Percentiles rank a stretch among this genome's conserved stretches.
Conservation (phyloP, 1,284 basidiomycete genomes). For the Leccinum proliferum region DNA sequence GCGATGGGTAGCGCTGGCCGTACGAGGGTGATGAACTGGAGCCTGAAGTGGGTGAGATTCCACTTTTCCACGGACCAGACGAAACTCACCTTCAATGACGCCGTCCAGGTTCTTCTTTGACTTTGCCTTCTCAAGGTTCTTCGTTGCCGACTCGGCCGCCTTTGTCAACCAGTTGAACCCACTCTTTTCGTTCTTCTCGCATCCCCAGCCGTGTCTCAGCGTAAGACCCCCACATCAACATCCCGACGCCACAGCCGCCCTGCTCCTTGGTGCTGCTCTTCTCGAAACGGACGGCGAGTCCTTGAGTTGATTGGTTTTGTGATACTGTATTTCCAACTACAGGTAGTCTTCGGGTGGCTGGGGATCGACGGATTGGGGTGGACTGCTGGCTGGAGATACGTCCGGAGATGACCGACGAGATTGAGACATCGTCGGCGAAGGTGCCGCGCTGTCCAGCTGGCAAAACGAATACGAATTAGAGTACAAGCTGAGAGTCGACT, state of each 20-base stretch:
- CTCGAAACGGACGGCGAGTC: constrained; percentile 81
- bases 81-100: constrained; percentile 38
- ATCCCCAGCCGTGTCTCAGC: constrained; percentile 89
- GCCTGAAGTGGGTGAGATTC: too few relatives aligned
- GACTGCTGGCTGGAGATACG: too few relatives aligned
- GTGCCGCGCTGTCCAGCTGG: constrained; percentile 40
- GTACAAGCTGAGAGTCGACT: constrained; percentile 50
- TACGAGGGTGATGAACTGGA: too few relatives aligned
- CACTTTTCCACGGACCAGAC: not conserved
- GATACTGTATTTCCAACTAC: constrained; percentile 75
- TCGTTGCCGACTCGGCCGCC: constrained; percentile 78
- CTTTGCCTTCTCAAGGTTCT: constrained; percentile 64
- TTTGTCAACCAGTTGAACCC: constrained; percentile 82
- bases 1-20: too few relatives aligned
- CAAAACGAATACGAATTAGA: constrained; percentile 61
- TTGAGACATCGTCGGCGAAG: constrained; percentile 33
- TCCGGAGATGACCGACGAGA: constrained; percentile 10
- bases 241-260: constrained; percentile 84
- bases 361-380: constrained; percentile 3
- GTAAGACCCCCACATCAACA: constrained; percentile 91
- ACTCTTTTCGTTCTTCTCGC: constrained; percentile 65
- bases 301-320: constrained; percentile 71
- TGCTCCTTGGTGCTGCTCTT: constrained; percentile 66
- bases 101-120: constrained; percentile 37
- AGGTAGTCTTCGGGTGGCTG: constrained; percentile 58